Percentiles rank a stretch among this genome's conserved stretches.
phyloP scores from a whole-genome alignment of 1,284 basidiomycete genomes.

The Puccinia coronata region DNA sequence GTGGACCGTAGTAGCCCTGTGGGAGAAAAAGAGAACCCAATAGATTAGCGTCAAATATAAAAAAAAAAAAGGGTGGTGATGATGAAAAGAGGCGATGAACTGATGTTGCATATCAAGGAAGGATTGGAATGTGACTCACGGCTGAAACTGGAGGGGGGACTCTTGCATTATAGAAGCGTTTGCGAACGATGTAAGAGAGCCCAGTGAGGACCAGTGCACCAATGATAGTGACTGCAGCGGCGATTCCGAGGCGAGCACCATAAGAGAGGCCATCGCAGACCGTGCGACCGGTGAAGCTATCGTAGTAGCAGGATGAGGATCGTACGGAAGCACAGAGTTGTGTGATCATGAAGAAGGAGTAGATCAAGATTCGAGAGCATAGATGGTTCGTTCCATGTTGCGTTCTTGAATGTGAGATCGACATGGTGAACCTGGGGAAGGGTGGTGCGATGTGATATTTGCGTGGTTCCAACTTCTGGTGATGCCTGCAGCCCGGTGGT shows the following conservation, averaged over 20 bases:
- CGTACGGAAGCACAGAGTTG: conserved; percentile 1
- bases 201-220: conserved; percentile 8
- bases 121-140: conserved; percentile 15
- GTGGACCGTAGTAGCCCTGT: conserved; percentile 36
- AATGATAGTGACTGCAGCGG: conserved; percentile 25
- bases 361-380: background rate
- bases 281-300: conserved; percentile 30
- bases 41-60: too few relatives aligned
- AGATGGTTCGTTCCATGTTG: background rate
- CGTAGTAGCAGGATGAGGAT: conserved; percentile 30
- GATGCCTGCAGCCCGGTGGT: too few relatives aligned
- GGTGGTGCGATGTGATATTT: too few relatives aligned
- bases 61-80: too few relatives aligned
- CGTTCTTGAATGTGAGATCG: background rate
- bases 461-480: too few relatives aligned
- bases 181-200: conserved; percentile 19
- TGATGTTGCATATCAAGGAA: background rate
- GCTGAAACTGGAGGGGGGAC: conserved; percentile 11
- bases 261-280: conserved; percentile 36
- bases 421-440: too few relatives aligned
- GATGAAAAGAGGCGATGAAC: background rate
- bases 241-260: conserved; percentile 35
- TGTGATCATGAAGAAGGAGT: conserved; percentile 7
- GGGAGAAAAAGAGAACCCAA: background rate
- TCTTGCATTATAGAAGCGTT: conserved; percentile 23